Conservation (phyloP, 2,329 filamentous ascomycete genomes). For the Calonectria henricotiae region DNA sequence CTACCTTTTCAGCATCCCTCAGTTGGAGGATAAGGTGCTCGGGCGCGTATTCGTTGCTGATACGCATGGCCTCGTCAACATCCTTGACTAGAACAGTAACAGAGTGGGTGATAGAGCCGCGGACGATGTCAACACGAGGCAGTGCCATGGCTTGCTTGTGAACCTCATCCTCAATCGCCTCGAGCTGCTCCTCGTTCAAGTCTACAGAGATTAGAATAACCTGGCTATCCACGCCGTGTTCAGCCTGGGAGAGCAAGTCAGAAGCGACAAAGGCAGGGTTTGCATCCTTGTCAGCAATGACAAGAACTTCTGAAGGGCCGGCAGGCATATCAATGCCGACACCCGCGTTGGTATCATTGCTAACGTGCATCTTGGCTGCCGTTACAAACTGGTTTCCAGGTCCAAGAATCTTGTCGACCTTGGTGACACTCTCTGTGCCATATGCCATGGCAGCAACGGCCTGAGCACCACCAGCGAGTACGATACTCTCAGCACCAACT, state of each 20-base stretch:
- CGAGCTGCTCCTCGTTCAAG: constrained; percentile 80
- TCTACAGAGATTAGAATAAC: constrained; percentile 92
- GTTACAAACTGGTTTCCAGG: constrained; percentile 99
- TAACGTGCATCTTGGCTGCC: constrained; percentile 97
- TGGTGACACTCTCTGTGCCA: constrained; percentile 92
- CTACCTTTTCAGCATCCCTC: constrained; percentile 80
- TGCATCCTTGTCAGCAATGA: constrained; percentile 89
- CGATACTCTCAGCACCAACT: constrained; percentile 94
- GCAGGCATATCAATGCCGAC: constrained; percentile 99
- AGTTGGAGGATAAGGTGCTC: constrained; percentile 97
- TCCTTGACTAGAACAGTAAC: constrained; percentile 85
- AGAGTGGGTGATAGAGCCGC: constrained; percentile 91
- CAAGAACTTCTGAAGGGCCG: constrained; percentile 96
- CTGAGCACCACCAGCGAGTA: constrained; percentile 95
- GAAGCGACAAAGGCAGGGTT: constrained; percentile 97
- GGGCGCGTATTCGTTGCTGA: constrained; percentile 95
- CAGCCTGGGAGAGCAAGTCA: constrained; percentile 94
- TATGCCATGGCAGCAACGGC: constrained; percentile 98
- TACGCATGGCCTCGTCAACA: constrained; percentile 81
- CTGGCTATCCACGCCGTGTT: constrained; percentile 97
- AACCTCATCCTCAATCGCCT: constrained; percentile 92
- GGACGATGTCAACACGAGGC: constrained; percentile 93
- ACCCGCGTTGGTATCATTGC: constrained; percentile 95
- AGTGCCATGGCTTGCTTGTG: constrained; percentile 89
- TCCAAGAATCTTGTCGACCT: constrained; percentile 98